phyloP scores from a whole-genome alignment of 179 eudicot species.

The Silene vulgaris region DNA sequence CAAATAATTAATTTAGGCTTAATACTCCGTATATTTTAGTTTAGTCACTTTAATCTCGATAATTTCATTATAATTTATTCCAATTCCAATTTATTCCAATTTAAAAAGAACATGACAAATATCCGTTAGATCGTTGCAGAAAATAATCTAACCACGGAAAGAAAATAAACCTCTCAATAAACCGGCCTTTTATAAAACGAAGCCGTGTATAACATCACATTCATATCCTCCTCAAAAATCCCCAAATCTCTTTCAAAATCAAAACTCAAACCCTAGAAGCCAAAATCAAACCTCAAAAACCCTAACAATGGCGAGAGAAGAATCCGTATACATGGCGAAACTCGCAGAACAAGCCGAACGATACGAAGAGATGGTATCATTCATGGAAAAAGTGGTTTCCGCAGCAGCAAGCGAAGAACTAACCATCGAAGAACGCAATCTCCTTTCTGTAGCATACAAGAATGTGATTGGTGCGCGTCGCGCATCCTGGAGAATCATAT shows the following conservation, averaged over 20 bases:
- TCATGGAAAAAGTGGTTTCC: constrained; percentile 42
- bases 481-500: constrained; percentile 43
- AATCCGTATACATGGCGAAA: constrained; percentile 41
- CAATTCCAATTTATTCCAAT: no score
- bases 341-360: constrained; percentile 41
- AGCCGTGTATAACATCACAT: no score
- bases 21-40: no score
- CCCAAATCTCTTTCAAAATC: constrained; percentile 4
- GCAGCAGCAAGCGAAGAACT: constrained; percentile 30
- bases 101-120: no score
- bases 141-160: no score
- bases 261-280: neutral
- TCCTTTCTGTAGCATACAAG: constrained; percentile 42
- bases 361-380: constrained; percentile 41
- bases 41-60: no score
- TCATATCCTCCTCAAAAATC: neutral
- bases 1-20: no score
- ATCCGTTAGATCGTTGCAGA: no score
- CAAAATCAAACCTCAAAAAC: neutral
- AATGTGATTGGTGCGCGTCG: constrained; percentile 43
- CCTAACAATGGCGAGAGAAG: constrained; percentile 30
- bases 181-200: no score
- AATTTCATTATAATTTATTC: no score
- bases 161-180: no score
- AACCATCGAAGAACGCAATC: constrained; percentile 38